Evolutionary conservation across 305 asterid genomes (phyloP), one percentile per base, ranked within the genome.

Genomic region (Striga hermonthica): DNA sequence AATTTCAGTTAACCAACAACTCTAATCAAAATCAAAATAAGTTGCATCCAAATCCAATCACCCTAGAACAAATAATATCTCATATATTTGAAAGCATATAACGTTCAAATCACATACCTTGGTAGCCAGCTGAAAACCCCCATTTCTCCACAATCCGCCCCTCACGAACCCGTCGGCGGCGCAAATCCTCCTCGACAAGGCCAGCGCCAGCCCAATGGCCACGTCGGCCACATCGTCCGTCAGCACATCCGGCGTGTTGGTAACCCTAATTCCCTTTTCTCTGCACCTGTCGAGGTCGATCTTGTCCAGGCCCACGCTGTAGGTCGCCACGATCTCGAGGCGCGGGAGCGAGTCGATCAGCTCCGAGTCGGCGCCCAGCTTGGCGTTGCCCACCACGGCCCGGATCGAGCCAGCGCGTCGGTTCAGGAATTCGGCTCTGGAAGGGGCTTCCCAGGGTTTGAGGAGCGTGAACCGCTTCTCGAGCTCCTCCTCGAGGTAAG

Each of bases 221-320:
- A 83, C 41, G 65, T 84, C 89, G 53, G 91, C 95, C 68, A 83
- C 84, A 64, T 84, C 91, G 57, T 82, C 89, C 3, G 87, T 84
- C 77, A 87, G 74, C 75, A 86, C 95, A 52, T 86, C 95, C 35
- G 91, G 95, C 0, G 90, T 86, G 76, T 82, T 80, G 13, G 87
- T 79, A 67, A 86, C 95, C 71, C 84, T 78, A 78, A 86, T 70
- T 61, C 95, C 88, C 78, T 74, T 83, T 64, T 84, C 87, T 65
- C 43, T 71, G 34, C 98, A 92, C 67, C 80, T 82, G 0, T 12
- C 65, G 70, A 92, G 34, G 72, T 92, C 95, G 73, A 92, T 84
- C 50, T 80, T 89, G 39, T 89, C 98, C 38, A 84, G 78, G 0
- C 98, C 98, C 9, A 89, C 92, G 73, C 95, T 87, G 79, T 63